Base-by-base conservation (phyloP, 441 rosid species). In the Raphanus hybrid region DNA sequence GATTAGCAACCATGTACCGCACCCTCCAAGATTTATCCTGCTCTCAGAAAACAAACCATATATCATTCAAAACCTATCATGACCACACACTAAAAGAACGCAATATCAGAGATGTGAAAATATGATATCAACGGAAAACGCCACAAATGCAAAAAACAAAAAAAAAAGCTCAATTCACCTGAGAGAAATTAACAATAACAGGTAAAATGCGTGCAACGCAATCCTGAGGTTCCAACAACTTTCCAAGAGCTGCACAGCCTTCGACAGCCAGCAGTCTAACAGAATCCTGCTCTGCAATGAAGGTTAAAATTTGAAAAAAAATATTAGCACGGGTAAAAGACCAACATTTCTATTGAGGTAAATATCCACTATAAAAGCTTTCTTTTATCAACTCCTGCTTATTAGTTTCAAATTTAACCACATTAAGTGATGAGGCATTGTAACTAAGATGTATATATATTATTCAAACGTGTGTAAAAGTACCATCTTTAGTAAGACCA, bases 21-120 rank as follows among this genome's bases (percentile, higher is more conserved):
- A 95, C 99, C 68, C 99, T 96, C 99, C 99, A 95, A 64, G 99
- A 95, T 75, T 95, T 95, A 73, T 95, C 99, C 99, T 95, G 86
- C 69, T 48, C 79, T 32, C 78, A 29, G 6, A 14, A 63, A 70
- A 64, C 72, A 64, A 54, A 67, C 37, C 20, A 75, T 58, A 29
- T 45, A n/a, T n/a, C n/a, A n/a, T n/a, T n/a, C n/a, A n/a, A n/a
- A n/a, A n/a, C n/a, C n/a, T n/a, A n/a, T n/a, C n/a, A n/a, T n/a
- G n/a, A n/a, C n/a, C n/a, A n/a, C n/a, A n/a, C n/a, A n/a, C n/a
- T n/a, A n/a, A n/a, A n/a, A n/a, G n/a, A n/a, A n/a, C n/a, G n/a
- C n/a, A n/a, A n/a, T n/a, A n/a, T n/a, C n/a, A n/a, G n/a, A n/a
- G n/a, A n/a, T n/a, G n/a, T n/a, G n/a, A n/a, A n/a, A n/a, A n/a